Evolutionary conservation across 2,329 filamentous ascomycete species (phyloP), one percentile per base, ranked within the genome.

Genomic region (Aspergillus ruber): DNA sequence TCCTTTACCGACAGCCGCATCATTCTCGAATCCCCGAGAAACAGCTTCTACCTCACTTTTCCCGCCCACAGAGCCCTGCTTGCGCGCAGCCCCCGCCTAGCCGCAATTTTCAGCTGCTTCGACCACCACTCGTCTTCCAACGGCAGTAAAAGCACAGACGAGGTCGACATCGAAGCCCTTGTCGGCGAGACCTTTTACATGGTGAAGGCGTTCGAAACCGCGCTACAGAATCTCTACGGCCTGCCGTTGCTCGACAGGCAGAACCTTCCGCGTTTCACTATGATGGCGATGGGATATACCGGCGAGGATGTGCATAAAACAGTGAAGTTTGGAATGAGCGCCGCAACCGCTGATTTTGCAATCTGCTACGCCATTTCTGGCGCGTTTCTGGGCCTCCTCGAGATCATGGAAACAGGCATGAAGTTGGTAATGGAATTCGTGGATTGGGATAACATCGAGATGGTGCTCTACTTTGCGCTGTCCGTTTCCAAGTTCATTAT

Each of bases 341-440:
- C 42, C 10, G 56, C 57, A 9, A 56, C 56, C 47, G 53, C 59
- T 17, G 60, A 65, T 23, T 55, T 68, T 27, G 56, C 59, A 12
- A 33, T 67, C 6, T 65, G 59, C 45, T 68, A 68, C 46, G 60
- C 57, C 13, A 49, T 55, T 2, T 56, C 56, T 0, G 65, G 65
- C 1, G 58, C 60, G 0, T 68, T 68, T 45, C 52, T 69, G 15
- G 52, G 54, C 6, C 42, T 58, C 6, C 44, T 39, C 4, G 49
- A 49, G 1, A 52, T 67, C 38, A 50, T 59, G n/a, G 46, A 59
- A 8, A 49, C 53, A 0, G 65, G 62, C 0, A 52, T 66, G 25
- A 43, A 53, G 1, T 45, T 68, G 25, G 58, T 55, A 6, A 33
- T 57, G 3, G 47, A 49, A 0, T 41, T 55, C 3, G 52, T 67